Base-by-base conservation (phyloP, 1,284 basidiomycete species). In the Hemileia vastatrix region DNA sequence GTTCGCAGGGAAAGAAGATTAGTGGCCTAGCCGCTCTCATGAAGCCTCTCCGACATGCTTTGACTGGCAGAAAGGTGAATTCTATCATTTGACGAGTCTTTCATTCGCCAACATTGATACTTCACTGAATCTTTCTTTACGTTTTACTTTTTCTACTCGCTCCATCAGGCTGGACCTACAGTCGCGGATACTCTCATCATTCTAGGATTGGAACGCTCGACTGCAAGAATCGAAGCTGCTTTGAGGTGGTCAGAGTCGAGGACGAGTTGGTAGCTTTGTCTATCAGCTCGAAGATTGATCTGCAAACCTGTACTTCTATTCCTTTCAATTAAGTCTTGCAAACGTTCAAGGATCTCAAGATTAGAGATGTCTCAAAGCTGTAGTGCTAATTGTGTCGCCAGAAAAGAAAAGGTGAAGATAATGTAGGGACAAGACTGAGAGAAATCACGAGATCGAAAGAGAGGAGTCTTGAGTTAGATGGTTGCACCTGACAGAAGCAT, bases 11-110 rank as follows among this genome's bases (percentile, higher is more conserved):
- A 49, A 86, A 82, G 58, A 68, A 78, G 15, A 82, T 87, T 65
- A 84, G n/a, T n/a, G n/a, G n/a, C n/a, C n/a, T n/a, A n/a, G n/a
- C n/a, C n/a, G n/a, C n/a, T n/a, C n/a, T n/a, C n/a, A n/a, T 90
- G 83, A 85, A 81, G 2, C 81, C 83, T 0, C 74, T 92, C 49
- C 77, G 90, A 54, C 83, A 87, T 69, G 86, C 85, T 2, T 75
- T 93, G 65, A 90, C 86, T 0, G 89, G 85, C 0, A 82, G 83
- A 77, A 88, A 87, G 82, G 89, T 87, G 57, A 24, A 80, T 73
- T 27, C n/a, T 54, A 4, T 59, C 4, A 19, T n/a, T n/a, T n/a
- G n/a, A n/a, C n/a, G n/a, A n/a, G n/a, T 24, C 21, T 40, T 5
- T 11, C 6, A 11, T 15, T 40, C 36, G 36, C 8, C 8, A 15